Conservation (phyloP, 345 rosid genomes). For the sweet orange (Citrus sinensis) region DNA sequence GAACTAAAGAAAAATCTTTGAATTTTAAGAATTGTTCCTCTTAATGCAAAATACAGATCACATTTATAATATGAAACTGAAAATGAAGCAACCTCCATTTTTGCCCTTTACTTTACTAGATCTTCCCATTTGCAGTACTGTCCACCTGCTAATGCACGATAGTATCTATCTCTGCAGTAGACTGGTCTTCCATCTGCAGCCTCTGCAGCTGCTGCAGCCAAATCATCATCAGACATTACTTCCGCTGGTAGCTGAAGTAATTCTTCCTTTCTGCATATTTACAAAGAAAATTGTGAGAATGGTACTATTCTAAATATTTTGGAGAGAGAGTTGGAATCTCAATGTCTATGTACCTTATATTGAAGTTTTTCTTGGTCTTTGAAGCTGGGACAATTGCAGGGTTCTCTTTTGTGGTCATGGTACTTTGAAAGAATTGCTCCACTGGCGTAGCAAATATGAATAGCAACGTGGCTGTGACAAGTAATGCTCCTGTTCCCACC, state of each 20-base stretch:
- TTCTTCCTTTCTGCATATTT: slow-evolving; percentile 57
- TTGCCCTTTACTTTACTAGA: slow-evolving; percentile 33
- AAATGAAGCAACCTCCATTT: not conserved
- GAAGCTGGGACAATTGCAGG: slow-evolving; percentile 38
- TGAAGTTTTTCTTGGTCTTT: slow-evolving; percentile 51
- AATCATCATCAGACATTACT: slow-evolving; percentile 64
- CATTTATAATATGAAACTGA: not conserved
- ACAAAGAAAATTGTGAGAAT: not conserved
- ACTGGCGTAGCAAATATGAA: slow-evolving; percentile 83
- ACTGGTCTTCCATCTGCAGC: slow-evolving; percentile 98
- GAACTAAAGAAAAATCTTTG: not conserved
- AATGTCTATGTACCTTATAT: slow-evolving; percentile 51
- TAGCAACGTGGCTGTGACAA: slow-evolving; percentile 60
- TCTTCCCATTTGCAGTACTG: slow-evolving; percentile 99
- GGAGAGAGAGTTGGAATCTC: not conserved
- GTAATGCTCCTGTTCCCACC: slow-evolving; percentile 74
- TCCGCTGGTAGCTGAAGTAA: slow-evolving; percentile 67
- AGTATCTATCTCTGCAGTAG: slow-evolving; percentile 90
- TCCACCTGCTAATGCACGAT: slow-evolving; percentile 95
- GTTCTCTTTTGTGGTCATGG: slow-evolving; percentile 34
- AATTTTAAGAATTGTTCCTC: slow-evolving; percentile 3
- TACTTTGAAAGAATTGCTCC: slow-evolving; percentile 54
- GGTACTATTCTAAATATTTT: not conserved
- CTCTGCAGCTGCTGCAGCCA: slow-evolving; percentile 93
- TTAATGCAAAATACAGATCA: slow-evolving; percentile 2